Evolutionary conservation across 192 early-diverging fungal genomes (phyloP), one percentile per base, ranked within the genome.

Genomic region (Entomortierella parvispora): DNA sequence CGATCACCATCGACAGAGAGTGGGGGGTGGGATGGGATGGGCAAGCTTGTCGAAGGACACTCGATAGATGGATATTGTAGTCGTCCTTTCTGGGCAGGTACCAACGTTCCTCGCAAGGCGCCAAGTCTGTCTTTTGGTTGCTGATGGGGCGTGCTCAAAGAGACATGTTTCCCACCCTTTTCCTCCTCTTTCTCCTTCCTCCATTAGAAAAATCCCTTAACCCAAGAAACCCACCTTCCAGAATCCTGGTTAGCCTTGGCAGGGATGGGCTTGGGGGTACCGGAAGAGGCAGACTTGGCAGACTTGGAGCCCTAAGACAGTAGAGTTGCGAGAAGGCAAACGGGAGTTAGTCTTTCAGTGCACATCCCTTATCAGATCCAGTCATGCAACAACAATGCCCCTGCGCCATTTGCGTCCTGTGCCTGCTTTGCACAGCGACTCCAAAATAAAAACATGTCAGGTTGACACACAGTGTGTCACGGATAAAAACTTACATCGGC

Each of bases 401-500:
- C 0, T n/a, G 22, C 22, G 4, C n/a, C 20, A 8, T 23, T 49
- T 42, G 10, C 25, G 25, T 31, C 12, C 17, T 49, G 47, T 23
- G 14, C 22, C 4, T 49, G 22, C 37, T 40, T 40, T n/a, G n/a
- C n/a, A n/a, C n/a, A n/a, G n/a, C n/a, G n/a, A n/a, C n/a, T n/a
- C n/a, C n/a, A 43, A 15, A 22, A 45, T 14, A 45, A 59, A 28
- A 59, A 59, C 44, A 28, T 46, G 26, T 40, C 7, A 40, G 37
- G 37, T 5, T 9, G 37, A 40, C 29, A n/a, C 3, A 33, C n/a
- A 11, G 3, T n/a, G n/a, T n/a, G n/a, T n/a, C n/a, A n/a, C n/a
- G n/a, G n/a, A n/a, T n/a, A n/a, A 23, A 48, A 32, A 81, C 72
- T 85, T 84, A 87, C 87, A 33, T 79, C 68, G 25, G 67, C 34